Percentiles rank a stretch among this genome's conserved stretches.
phyloP scores from a whole-genome alignment of 371 early-diverging fungal species.

The Syncephalis fuscata region DNA sequence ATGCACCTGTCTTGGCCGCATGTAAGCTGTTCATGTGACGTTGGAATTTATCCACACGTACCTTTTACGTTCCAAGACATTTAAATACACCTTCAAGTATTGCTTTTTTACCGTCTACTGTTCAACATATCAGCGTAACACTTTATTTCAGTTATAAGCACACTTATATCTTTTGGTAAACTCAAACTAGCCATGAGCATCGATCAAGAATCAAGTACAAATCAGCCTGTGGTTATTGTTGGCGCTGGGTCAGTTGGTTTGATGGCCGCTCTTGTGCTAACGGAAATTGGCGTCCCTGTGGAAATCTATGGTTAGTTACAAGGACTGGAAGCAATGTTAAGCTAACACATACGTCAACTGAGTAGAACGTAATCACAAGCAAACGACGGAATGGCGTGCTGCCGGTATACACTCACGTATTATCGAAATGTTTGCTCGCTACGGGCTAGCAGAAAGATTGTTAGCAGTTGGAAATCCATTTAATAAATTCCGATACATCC shows the following conservation, averaged over 20 bases:
- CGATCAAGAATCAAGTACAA: no score
- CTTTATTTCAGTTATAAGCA: no score
- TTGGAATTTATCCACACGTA: no score
- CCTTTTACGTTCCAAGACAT: no score
- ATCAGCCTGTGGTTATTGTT: slow-evolving; percentile 12
- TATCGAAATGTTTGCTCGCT: slow-evolving; percentile 12
- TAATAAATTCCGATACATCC: slow-evolving; percentile 8
- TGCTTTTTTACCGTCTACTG: no score
- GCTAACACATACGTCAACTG: background rate
- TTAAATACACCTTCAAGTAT: no score
- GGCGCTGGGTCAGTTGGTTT: slow-evolving; percentile 12
- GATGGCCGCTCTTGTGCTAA: slow-evolving; percentile 9
- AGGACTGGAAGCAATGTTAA: background rate
- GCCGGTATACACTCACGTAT: slow-evolving; percentile 12
- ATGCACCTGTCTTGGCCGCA: no score
- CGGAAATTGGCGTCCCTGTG: slow-evolving; percentile 8
- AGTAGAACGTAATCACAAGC: slow-evolving; percentile 6
- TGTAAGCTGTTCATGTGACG: no score
- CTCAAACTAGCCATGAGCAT: no score
- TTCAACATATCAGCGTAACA: no score
- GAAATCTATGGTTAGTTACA: slow-evolving; percentile 1
- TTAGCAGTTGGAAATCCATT: slow-evolving; percentile 8
- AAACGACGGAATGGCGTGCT: slow-evolving; percentile 11
- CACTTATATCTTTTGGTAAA: no score
- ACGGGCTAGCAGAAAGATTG: slow-evolving; percentile 9